These are phyloP conservation scores for Kandelia obovata DNA, from an alignment of 345 rosid species.

Conservation along the genomic window DNA sequence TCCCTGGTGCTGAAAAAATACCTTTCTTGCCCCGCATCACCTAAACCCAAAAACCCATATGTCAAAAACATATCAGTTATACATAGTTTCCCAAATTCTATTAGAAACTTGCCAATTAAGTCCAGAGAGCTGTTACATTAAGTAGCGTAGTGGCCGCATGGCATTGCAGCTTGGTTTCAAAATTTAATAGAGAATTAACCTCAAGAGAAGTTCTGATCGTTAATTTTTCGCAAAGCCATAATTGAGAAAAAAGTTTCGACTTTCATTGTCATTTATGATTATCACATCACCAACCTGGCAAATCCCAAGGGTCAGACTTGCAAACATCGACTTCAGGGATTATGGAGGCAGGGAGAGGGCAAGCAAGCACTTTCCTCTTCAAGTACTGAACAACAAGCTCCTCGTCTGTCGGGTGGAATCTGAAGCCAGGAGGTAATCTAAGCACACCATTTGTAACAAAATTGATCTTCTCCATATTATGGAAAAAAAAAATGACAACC, in stretches of 20 bases:
- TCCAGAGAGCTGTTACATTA: background rate
- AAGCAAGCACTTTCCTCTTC: slow-evolving; percentile 52
- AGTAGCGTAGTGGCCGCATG: background rate
- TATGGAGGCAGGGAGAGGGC: slow-evolving; percentile 76
- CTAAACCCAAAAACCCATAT: slow-evolving; percentile 32
- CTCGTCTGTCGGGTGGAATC: slow-evolving; percentile 93
- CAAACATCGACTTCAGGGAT: slow-evolving; percentile 89
- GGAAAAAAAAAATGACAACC: background rate
- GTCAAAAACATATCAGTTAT: background rate
- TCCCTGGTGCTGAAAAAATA: slow-evolving; percentile 91
- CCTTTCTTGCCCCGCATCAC: slow-evolving; percentile 85
- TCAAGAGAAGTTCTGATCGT: background rate
- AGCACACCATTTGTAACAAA: slow-evolving; percentile 56
- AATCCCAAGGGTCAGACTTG: slow-evolving; percentile 91
- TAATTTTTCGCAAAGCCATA: background rate
- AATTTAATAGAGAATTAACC: background rate
- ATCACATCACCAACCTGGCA: slow-evolving; percentile 60
- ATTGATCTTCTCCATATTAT: slow-evolving; percentile 50
- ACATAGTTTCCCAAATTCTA: slow-evolving; percentile 4
- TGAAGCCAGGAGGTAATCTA: slow-evolving; percentile 83
- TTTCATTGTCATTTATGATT: background rate
- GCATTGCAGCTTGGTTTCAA: slow-evolving; percentile 21
- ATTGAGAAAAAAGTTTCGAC: background rate
- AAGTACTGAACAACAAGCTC: slow-evolving; percentile 82
- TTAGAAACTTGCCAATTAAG: background rate